A percentile compares a stretch with the other conserved stretches of the same genome.
These are phyloP conservation scores for Hypoxylon rickii DNA, from an alignment of 495 filamentous ascomycete species.

Conservation along the genomic window DNA sequence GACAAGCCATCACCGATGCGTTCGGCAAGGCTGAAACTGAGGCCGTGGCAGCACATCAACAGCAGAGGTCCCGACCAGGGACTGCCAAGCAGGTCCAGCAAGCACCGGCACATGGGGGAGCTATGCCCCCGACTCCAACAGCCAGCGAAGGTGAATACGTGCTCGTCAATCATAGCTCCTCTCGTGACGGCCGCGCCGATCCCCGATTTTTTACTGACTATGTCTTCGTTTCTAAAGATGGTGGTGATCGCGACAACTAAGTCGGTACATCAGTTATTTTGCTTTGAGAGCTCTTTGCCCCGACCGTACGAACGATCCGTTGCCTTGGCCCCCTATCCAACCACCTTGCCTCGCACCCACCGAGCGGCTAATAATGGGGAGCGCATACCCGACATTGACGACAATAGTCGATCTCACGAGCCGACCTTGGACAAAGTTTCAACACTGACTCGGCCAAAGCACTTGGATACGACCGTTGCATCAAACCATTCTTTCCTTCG, in stretches of 20 bases:
- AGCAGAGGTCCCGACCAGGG: conserved; percentile 46
- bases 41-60: conserved; percentile 38
- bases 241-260: conserved; percentile 40
- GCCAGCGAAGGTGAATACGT: conserved; percentile 64
- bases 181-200: conserved; percentile 33
- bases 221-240: conserved; percentile 41
- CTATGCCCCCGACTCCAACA: conserved; percentile 59
- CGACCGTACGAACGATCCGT: too few species aligned
- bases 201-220: conserved; percentile 39
- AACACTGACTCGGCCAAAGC: not conserved
- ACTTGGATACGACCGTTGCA: conserved; percentile 21
- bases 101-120: conserved; percentile 50
- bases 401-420: conserved; percentile 1
- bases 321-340: conserved; percentile 3
- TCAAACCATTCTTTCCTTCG: not conserved
- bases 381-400: conserved; percentile 5
- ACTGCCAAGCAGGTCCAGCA: conserved; percentile 49
- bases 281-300: conserved; percentile 7
- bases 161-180: conserved; percentile 41
- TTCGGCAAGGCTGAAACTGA: conserved; percentile 34
- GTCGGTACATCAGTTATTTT: conserved; percentile 4
- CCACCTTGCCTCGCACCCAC: too few species aligned
- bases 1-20: conserved; percentile 38
- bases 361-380: not conserved
- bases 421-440: conserved; percentile 20